A percentile compares a stretch with the other conserved stretches of the same genome.
Conservation (phyloP, 1,284 basidiomycete genomes). For the Marasmius tenuissimus region DNA sequence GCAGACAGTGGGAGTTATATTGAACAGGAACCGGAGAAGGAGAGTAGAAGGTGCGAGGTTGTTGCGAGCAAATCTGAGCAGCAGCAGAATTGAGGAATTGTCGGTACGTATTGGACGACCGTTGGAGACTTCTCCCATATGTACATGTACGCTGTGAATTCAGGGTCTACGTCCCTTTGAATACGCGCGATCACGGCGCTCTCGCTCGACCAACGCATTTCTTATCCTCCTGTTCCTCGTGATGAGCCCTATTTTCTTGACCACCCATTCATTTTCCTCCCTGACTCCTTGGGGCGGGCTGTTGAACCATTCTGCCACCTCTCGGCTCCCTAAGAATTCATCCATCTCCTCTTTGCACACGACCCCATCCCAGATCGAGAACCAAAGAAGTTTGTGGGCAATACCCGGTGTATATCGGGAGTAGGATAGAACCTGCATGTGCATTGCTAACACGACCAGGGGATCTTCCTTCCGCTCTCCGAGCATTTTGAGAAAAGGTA, state of each 20-base stretch:
- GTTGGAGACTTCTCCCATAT: no score
- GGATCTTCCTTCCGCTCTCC: neutral
- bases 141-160: no score
- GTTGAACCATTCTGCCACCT: neutral
- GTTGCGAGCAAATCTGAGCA: constrained; percentile 30
- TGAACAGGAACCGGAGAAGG: constrained; percentile 38
- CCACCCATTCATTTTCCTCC: neutral
- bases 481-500: neutral
- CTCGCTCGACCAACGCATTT: neutral
- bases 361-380: neutral
- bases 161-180: no score
- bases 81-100: constrained; percentile 29
- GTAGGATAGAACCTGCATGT: neutral
- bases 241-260: neutral
- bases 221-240: neutral
- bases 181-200: neutral
- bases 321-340: neutral
- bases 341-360: neutral
- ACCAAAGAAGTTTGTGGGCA: neutral
- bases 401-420: neutral
- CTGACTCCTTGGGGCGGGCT: neutral
- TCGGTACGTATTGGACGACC: no score
- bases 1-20: constrained; percentile 39
- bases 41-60: constrained; percentile 36
- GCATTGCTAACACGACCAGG: neutral